These are phyloP conservation scores for Trichosanthes truncata DNA, from an alignment of 306 rosid species.

Conservation along the genomic window DNA sequence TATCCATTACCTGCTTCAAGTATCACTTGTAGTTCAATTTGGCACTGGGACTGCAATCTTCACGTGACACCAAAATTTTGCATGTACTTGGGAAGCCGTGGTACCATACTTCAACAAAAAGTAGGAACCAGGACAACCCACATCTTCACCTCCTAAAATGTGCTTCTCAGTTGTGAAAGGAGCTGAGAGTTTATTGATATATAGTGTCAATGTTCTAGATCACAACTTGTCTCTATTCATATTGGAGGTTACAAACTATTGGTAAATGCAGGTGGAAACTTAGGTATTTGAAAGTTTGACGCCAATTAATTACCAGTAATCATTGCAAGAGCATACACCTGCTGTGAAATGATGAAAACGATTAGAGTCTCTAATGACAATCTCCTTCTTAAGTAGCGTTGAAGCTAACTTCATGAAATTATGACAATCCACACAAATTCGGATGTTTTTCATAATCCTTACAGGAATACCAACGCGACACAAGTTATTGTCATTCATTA, in stretches of 20 bases:
- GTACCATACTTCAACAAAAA: constrained; percentile 1
- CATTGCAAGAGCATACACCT: constrained; percentile 70
- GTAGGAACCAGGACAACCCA: background rate
- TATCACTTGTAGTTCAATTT: background rate
- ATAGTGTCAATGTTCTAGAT: background rate
- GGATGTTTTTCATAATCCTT: constrained; percentile 80
- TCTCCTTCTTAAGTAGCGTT: constrained; percentile 44
- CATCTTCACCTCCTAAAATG: background rate
- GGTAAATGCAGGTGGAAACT: background rate
- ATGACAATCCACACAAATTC: constrained; percentile 87
- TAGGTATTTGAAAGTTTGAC: background rate
- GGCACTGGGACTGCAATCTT: background rate
- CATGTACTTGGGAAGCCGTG: background rate
- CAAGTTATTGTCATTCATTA: constrained; percentile 45
- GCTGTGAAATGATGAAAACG: constrained; percentile 71
- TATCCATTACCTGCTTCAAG: background rate
- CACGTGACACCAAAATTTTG: background rate
- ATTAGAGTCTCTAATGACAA: constrained; percentile 77
- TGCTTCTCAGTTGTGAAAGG: background rate
- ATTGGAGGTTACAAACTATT: background rate
- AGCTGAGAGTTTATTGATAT: background rate
- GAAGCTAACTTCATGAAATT: constrained; percentile 83
- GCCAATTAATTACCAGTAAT: constrained; percentile 51
- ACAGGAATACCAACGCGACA: constrained; percentile 24
- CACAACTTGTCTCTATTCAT: background rate